Evolutionary conservation across 352 stramenopile species (phyloP), one percentile per base, ranked within the genome.

Genomic region (Phytopythium sindhum): DNA sequence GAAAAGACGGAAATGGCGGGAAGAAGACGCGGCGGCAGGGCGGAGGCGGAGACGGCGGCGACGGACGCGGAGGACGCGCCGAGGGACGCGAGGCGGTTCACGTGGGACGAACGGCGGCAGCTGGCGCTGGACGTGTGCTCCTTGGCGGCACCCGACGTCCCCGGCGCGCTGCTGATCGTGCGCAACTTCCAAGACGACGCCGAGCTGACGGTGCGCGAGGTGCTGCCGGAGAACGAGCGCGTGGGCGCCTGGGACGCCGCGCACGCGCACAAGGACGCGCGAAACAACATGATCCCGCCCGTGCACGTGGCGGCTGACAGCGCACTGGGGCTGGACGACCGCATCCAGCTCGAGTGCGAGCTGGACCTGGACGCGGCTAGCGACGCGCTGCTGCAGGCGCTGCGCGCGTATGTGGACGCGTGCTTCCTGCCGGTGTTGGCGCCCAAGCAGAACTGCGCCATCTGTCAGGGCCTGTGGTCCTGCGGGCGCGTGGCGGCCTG

Each of bases 401-500:
- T 95, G 31, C 80, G 85, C 28, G 63, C 77, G 54, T 95, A 93
- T 65, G 86, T 93, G 24, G 80, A 92, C 69, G 70, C 77, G 47
- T 95, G 86, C 69, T 91, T 88, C 73, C 61, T 93, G 24, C 84
- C 86, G 23, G 80, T 90, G 63, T 89, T 81, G 50, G 74, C 89
- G 19, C 76, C 84, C 6, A 81, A 81, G 41, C 83, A 90, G 60
- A 89, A 93, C 66, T 95, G 86, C 67, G 74, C 65, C 60, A 77
- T 95, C 45, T 95, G 86, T 52, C 84, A 93, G 63, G 86, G 86
- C 0, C 67, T 95, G 2, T 95, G 86, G 86, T 95, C 84, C n/a
- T 84, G 71, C 17, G 86, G 84, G 0, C 78, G 72, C 26, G 71
- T 95, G 3, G 62, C 91, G 45, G 75, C 72, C 45, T 95, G 86